A percentile compares a stretch with the other conserved stretches of the same genome.
These are phyloP conservation scores for Colletotrichum graminicola DNA, from an alignment of 2,329 filamentous ascomycete species.

Conservation along the genomic window DNA sequence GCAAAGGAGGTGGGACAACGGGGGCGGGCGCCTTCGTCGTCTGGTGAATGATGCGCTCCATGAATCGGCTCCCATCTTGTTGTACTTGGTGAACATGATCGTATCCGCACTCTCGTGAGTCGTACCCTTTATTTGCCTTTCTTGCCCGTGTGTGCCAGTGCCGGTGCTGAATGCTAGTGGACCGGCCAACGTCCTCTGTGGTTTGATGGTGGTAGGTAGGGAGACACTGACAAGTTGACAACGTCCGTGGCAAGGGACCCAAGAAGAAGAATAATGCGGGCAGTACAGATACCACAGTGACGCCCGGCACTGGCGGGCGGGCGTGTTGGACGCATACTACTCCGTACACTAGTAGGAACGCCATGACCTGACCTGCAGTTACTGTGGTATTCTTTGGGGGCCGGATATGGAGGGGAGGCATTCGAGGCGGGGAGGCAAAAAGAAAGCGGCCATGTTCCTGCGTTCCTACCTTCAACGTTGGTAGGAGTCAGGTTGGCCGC, in stretches of 20 bases:
- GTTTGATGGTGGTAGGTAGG: constrained; percentile 27
- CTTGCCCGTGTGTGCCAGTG: constrained; percentile 9
- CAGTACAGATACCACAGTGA: not conserved
- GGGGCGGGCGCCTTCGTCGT: constrained; percentile 26
- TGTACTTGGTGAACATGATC: not conserved
- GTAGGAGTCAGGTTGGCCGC: constrained; percentile 34
- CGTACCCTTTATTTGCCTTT: not conserved
- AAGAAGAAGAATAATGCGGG: constrained; percentile 30
- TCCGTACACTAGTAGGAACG: too few species aligned
- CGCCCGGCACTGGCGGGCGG: not conserved
- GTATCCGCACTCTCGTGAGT: not conserved
- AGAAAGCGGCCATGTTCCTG: constrained; percentile 16
- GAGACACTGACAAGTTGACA: constrained; percentile 26
- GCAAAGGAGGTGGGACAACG: not conserved
- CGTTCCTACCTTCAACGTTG: not conserved
- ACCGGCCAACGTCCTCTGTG: constrained; percentile 10
- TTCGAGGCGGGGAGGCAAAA: constrained; percentile 2
- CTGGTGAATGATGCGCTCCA: constrained; percentile 38
- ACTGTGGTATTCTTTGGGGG: not conserved
- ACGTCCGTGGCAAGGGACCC: constrained; percentile 21
- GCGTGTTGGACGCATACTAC: not conserved
- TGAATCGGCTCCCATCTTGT: constrained; percentile 27
- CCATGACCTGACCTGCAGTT: not conserved
- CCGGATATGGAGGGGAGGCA: not conserved
- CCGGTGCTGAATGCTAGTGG: constrained; percentile 1